Evolutionary conservation across 129 eudicot species (phyloP).

Genomic region (Ambrosia artemisiifolia): DNA sequence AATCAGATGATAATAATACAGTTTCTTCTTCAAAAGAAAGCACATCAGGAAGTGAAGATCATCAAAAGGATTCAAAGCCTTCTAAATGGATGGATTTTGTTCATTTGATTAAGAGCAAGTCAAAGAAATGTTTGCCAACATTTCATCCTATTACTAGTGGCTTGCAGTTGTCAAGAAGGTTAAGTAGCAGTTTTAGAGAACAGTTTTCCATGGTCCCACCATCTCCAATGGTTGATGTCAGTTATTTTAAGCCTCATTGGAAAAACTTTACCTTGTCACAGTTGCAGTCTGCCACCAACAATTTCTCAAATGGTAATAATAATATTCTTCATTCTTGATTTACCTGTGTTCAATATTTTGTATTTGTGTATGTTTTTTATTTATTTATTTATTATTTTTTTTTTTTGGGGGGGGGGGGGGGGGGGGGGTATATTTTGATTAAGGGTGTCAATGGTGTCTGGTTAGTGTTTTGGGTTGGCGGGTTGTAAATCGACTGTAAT

Average conservation of each 20-base stretch:
- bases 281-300: slow-evolving; percentile 74
- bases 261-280: slow-evolving; percentile 63
- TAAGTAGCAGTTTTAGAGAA: slow-evolving; percentile 68
- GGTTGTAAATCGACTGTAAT: not conserved
- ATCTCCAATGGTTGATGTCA: slow-evolving; percentile 34
- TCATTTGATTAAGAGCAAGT: slow-evolving; percentile 45
- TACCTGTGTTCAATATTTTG: not conserved
- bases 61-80: slow-evolving; percentile 33
- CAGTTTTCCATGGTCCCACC: slow-evolving; percentile 28
- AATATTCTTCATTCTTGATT: slow-evolving; percentile 2
- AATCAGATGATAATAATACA: slow-evolving; percentile 40
- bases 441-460: not conserved
- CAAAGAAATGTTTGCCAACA: slow-evolving; percentile 45
- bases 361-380: not conserved
- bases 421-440: not conserved
- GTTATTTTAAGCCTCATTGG: slow-evolving; percentile 74
- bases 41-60: slow-evolving; percentile 51
- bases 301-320: slow-evolving; percentile 61
- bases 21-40: slow-evolving; percentile 61
- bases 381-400: not conserved
- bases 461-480: not conserved
- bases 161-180: slow-evolving; percentile 56
- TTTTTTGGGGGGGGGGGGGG: not conserved
- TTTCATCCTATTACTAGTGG: slow-evolving; percentile 48
- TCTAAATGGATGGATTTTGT: slow-evolving; percentile 55